phyloP scores from a whole-genome alignment of 73 alveolate genomes.

The Diophrys sp. region DNA sequence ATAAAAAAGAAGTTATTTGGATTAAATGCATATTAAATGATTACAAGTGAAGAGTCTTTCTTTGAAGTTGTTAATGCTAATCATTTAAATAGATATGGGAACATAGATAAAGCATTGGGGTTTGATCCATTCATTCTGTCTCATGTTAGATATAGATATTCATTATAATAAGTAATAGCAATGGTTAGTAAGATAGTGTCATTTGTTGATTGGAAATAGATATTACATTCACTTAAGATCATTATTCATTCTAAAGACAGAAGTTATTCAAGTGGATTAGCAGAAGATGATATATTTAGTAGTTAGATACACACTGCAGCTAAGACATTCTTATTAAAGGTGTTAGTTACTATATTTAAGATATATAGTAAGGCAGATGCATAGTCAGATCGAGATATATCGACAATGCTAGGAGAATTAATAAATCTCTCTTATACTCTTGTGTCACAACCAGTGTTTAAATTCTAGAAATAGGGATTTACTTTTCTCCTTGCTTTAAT shows the following conservation, averaged over 20 bases:
- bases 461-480: slow-evolving; percentile 14
- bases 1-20: no score
- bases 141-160: neutral
- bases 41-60: neutral
- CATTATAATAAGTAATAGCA: neutral
- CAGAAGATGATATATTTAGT: neutral
- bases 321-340: neutral
- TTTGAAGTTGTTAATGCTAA: neutral
- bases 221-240: neutral
- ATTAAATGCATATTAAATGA: no score
- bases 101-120: neutral
- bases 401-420: slow-evolving; percentile 3
- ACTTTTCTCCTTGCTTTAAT: slow-evolving; percentile 9
- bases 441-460: neutral
- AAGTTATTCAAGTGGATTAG: neutral
- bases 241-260: neutral
- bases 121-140: neutral
- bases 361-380: neutral
- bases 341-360: neutral
- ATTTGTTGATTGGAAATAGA: neutral
- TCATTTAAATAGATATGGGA: neutral
- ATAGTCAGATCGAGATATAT: neutral
- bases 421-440: slow-evolving; percentile 16
- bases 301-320: neutral
- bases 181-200: neutral